Base-by-base conservation (phyloP, 2,329 filamentous ascomycete genomes). In the Trichoderma sp. region DNA sequence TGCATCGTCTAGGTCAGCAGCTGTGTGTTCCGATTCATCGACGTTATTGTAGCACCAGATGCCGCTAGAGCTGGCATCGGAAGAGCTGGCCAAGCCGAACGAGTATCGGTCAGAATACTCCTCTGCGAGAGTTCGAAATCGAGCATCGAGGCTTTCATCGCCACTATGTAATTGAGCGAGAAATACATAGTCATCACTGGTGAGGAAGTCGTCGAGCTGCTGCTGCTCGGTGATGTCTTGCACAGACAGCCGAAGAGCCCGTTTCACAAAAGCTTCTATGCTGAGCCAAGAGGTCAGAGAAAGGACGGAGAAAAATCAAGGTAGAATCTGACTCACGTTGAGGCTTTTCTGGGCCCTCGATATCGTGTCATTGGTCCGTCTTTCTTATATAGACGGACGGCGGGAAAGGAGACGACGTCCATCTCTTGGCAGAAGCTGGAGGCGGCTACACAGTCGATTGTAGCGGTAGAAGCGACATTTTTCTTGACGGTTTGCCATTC, bases 371-470 rank as follows among this genome's bases (percentile, higher is more conserved):
- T 76, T 5, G 72, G 70, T 2, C 78, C 76, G 30, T 79, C 75
- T 3, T 74, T 73, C 49, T 77, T 77, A 69, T 82, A 83, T 11
- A 82, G 78, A 0, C 83, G 79, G 43, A 86, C 79, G 7, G 83
- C 77, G 2, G 84, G 84, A 69, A 82, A 84, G 0, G 83, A 84
- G 14, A 77, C 76, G 34, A 86, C 76, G 28, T 79, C 77, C 56
- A 79, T 74, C 30, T 82, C 77, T 59, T 76, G 71, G 72, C 84
- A 86, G n/a, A 84, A 71, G 7, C 75, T 70, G 2, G 72, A n/a
- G 3, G 76, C 72, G 1, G 71, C 68, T 3, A 74, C 73, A 72
- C 84, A 85, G 74, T 85, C 80, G 21, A 85, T 72, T 67, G 78
- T 82, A 32, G 79, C 67, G 2, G 80, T 66, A 11, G 65, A 56